Base-by-base conservation (phyloP, 345 rosid genomes). In the Rhizophora apiculata region DNA sequence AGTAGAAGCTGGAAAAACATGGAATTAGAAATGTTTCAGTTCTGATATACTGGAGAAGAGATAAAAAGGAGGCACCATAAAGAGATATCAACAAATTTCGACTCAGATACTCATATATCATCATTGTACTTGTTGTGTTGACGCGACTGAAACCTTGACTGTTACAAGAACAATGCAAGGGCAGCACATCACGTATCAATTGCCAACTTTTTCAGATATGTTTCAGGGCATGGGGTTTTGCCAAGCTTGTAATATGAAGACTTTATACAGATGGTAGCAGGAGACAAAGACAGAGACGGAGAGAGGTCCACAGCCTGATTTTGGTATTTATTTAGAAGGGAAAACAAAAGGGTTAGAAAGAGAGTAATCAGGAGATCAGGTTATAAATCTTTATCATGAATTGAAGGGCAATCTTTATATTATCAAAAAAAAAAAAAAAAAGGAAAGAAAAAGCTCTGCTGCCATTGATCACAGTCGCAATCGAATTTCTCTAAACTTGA, bases 41-140 rank as follows among this genome's bases (percentile, higher is more conserved):
- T 62, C 62, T 54, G 68, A 37, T 70, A 19, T 5, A 6, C 61
- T 24, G 72, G 24, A n/a, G 26, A 6, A 63, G 30, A 53, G 21
- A 57, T 29, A 13, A 7, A n/a, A 37, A 3, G 20, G 29, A 19
- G 49, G 19, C n/a, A 15, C 21, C 49, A 32, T 43, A 43, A 13
- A 43, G 49, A 58, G 74, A 72, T 58, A 62, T 66, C 70, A 72
- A 69, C 72, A 75, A n/a, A 76, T 76, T 65, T 80, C 80, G 59
- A 31, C 6, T 34, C 24, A 69, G 76, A 76, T 80, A 49, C 72
- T 66, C 69, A 49, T 65, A 61, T 22, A 55, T 68, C 74, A 59
- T 4, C 11, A 57, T 6, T 16, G 62, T 46, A 31, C 60, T 65
- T 63, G 67, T 72, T 72, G 53, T 34, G 43, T 2, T 30, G 59